Evolutionary conservation across 768 basidiomycete genomes (phyloP), one percentile per base, ranked within the genome.

Genomic region (Exsudoporus frostii): DNA sequence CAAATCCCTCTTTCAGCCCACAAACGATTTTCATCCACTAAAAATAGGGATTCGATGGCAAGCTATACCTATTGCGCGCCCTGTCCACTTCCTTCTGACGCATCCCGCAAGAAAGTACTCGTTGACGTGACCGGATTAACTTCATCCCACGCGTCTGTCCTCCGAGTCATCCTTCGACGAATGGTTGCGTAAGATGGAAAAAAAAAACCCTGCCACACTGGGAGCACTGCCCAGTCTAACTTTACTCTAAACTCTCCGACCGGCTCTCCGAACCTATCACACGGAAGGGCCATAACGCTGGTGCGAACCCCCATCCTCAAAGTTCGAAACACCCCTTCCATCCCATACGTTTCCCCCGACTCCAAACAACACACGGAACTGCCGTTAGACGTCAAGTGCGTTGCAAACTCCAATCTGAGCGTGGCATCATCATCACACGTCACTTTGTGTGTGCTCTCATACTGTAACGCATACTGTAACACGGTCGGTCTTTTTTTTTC

Each of bases 1-100:
- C n/a, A n/a, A n/a, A 34, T 22, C 45, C 48, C 53, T 62, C 63
- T 65, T 62, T 65, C 62, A 55, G 33, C 2, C 20, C 32, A 36
- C 33, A 27, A 50, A 29, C 13, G 30, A 29, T 7, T 13, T 25
- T 27, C 37, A 34, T 38, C 25, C 14, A 25, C 10, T 47, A 38
- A 8, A 27, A 38, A 27, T 34, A 45, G 30, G 27, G 27, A n/a
- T 19, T 15, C 17, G 2, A 14, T 40, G 19, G 24, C 19, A 22
- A 34, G 13, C 43, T 27, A 24, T 58, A 10, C 55, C 48, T 41
- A 43, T 57, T 22, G 33, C 9, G 38, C n/a, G 5, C 1, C 14
- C 29, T 39, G 25, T 43, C 46, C 7, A 46, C 45, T 13, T n/a
- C 10, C 15, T 46, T 46, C 33, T n/a, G 19, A 7, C 10, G n/a